Base-by-base conservation (phyloP, 805 yeast genomes). In the Zygosaccharomyces kombuchaensis region DNA sequence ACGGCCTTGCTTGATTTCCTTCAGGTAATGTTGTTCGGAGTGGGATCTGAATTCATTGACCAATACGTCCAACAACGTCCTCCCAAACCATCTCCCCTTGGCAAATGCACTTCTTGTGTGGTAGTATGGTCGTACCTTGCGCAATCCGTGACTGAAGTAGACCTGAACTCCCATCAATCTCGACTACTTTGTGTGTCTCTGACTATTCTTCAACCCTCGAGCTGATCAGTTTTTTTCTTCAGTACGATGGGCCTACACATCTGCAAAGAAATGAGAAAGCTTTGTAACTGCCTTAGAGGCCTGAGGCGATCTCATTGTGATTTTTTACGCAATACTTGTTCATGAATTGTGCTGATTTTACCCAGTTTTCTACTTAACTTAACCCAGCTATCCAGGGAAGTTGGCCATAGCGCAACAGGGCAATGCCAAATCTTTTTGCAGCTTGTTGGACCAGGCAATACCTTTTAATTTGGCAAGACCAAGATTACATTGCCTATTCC, bases 51-150 rank as follows among this genome's bases (percentile, higher is more conserved):
- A 74, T 49, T 75, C 80, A 3, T 59, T 53, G 1, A 60, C 48
- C 25, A 73, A 56, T 4, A 74, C 69, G 14, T 73, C 72, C 17
- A 68, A 41, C 1, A 73, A 58, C 1, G 72, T 57, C 43, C 60
- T 62, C 2, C 62, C 60, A 7, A 67, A 51, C 78, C 78, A 75
- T 41, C 80, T 55, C 1, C 75, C 76, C 52, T 73, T 74, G 3
- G 68, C 74, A 25, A 67, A 62, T 3, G 70, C 62, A 12, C 55
- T 50, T 19, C 71, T 65, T 1, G 58, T 59, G 38, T 62, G 62
- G 42, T 64, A 68, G 47, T 73, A 74, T 2, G 80, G 78, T 41
- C 59, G 54, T 10, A 75, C 70, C 22, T 63, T 57, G 19, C 77
- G 55, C 9, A 73, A 54, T 0, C 75, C 76, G 46, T 65, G 58